Conservation (phyloP, 2,329 filamentous ascomycete genomes). For the Scedosporium apiospermum region DNA sequence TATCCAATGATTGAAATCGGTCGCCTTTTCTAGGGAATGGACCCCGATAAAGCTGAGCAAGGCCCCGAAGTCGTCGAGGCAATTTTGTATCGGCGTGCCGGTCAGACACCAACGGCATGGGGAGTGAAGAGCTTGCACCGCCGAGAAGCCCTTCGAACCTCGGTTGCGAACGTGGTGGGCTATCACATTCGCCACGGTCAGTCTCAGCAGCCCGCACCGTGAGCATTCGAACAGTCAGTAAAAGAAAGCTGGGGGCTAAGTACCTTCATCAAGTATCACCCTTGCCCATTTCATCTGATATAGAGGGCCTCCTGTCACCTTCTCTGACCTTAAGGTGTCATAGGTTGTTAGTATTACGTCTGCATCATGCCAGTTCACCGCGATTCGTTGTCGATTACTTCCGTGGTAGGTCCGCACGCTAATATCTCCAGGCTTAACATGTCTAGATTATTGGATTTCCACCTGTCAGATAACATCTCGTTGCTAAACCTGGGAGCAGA, state of each 20-base stretch:
- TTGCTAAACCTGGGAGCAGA: no score
- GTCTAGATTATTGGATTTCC: not conserved
- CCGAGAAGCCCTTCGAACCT: conserved; percentile 31
- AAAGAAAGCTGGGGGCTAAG: no score
- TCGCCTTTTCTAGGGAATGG: conserved; percentile 27
- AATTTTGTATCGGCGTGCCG: conserved; percentile 45
- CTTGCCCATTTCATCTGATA: conserved; percentile 30
- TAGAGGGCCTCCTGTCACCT: conserved; percentile 12
- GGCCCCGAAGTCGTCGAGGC: conserved; percentile 39
- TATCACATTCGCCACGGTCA: conserved; percentile 11
- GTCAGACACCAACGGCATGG: conserved; percentile 42
- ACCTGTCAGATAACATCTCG: not conserved
- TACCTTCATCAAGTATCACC: conserved; percentile 36
- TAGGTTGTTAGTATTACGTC: not conserved
- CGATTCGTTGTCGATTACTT: not conserved
- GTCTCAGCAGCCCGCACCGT: not conserved
- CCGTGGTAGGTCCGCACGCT: not conserved
- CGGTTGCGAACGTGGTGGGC: conserved; percentile 41
- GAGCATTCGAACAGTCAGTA: not conserved
- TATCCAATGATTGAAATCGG: conserved; percentile 34
- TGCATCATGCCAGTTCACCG: not conserved
- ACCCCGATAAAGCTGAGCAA: conserved; percentile 38
- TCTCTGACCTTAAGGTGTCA: not conserved
- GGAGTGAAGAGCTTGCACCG: conserved; percentile 30
- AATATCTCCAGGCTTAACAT: not conserved